phyloP scores from a whole-genome alignment of 2,329 filamentous ascomycete genomes.

The Xylaria hypoxylon region DNA sequence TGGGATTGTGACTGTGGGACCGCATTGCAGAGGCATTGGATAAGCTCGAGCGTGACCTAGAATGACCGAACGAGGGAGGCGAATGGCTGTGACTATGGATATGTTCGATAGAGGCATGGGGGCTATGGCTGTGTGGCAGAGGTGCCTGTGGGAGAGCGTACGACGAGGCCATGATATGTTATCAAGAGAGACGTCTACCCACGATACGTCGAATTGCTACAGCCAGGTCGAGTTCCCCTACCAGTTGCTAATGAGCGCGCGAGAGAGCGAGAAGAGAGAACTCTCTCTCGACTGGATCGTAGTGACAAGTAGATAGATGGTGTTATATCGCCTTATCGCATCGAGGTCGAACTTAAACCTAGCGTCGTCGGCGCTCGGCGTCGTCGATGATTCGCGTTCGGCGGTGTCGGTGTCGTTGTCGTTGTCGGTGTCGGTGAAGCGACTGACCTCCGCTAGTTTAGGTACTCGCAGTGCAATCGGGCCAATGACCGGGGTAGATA shows the following conservation, averaged over 20 bases:
- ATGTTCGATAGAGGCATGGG: constrained; percentile 51
- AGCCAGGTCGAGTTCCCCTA: background rate
- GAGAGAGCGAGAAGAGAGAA: background rate
- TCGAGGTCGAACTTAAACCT: background rate
- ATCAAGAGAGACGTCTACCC: constrained; percentile 7
- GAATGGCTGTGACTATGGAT: constrained; percentile 54
- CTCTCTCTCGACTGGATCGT: background rate
- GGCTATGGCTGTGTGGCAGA: constrained; percentile 55
- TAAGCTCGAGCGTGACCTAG: constrained; percentile 51
- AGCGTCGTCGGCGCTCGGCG: background rate
- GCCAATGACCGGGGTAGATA: background rate
- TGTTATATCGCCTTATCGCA: constrained; percentile 18
- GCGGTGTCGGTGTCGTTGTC: background rate
- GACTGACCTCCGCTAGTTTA: background rate
- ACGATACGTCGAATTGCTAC: constrained; percentile 3
- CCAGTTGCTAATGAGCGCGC: background rate
- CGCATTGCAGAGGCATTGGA: constrained; percentile 45
- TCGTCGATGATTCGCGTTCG: too few species aligned
- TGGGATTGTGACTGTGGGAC: constrained; percentile 48
- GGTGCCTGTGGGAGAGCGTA: constrained; percentile 66
- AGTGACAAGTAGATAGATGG: background rate
- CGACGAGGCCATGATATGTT: constrained; percentile 60
- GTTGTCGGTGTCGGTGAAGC: background rate
- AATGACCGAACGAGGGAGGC: constrained; percentile 56
- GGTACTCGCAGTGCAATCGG: background rate